Evolutionary conservation across 2,329 filamentous ascomycete genomes (phyloP).

Genomic region (Knufia petricola): DNA sequence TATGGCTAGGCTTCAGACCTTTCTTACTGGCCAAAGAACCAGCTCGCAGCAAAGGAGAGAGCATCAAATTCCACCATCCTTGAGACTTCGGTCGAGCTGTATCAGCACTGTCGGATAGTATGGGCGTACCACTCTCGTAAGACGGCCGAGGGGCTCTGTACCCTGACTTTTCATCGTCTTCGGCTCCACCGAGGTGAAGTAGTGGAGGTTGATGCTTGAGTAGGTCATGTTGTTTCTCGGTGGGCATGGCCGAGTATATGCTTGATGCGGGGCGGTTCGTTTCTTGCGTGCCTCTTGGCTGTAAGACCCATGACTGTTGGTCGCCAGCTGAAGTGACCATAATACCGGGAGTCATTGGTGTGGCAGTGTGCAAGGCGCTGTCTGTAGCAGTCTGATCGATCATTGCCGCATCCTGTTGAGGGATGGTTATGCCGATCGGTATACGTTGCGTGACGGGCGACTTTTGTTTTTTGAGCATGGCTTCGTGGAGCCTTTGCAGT

Average conservation of each 20-base stretch:
- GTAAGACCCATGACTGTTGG: slow-evolving; percentile 20
- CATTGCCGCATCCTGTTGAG: slow-evolving; percentile 26
- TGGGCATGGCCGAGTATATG: slow-evolving; percentile 33
- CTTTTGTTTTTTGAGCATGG: slow-evolving; percentile 23
- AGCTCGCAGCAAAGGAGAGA: slow-evolving; percentile 35
- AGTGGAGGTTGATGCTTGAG: slow-evolving; percentile 33
- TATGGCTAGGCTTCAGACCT: slow-evolving; percentile 17
- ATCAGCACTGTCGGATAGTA: slow-evolving; percentile 22
- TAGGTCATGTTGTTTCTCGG: slow-evolving; percentile 15
- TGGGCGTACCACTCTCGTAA: slow-evolving; percentile 26
- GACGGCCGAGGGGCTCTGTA: slow-evolving; percentile 14
- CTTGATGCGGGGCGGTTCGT: slow-evolving; percentile 30
- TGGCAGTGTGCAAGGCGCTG: slow-evolving; percentile 25
- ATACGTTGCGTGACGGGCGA: slow-evolving; percentile 39
- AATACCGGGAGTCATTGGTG: slow-evolving; percentile 37
- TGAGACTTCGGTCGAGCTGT: slow-evolving; percentile 34
- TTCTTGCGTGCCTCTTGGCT: background rate
- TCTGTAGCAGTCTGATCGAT: slow-evolving; percentile 20
- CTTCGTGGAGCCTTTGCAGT: slow-evolving; percentile 6
- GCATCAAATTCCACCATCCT: slow-evolving; percentile 42
- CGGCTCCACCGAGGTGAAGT: slow-evolving; percentile 29
- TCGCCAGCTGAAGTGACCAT: slow-evolving; percentile 37
- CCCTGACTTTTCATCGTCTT: background rate
- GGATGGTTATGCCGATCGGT: slow-evolving; percentile 37
- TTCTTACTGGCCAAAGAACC: slow-evolving; percentile 27